These are phyloP conservation scores for Phyllachora maydis DNA, from an alignment of 2,329 filamentous ascomycete genomes.

Conservation along the genomic window DNA sequence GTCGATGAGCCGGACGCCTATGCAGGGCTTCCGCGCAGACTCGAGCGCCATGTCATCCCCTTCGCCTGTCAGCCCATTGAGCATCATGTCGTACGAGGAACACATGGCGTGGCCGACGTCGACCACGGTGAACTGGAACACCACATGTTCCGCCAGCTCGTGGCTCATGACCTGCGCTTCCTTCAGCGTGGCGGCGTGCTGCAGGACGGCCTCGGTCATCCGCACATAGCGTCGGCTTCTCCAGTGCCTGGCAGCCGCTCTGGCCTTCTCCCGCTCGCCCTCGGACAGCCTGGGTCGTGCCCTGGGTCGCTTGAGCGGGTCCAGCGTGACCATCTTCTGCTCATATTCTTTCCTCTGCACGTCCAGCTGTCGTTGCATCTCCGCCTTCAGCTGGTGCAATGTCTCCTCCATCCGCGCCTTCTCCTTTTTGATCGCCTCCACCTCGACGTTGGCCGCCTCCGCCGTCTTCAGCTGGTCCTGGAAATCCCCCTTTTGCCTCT, in stretches of 20 bases:
- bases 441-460: slow-evolving; percentile 54
- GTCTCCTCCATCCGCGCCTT: slow-evolving; percentile 73
- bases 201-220: slow-evolving; percentile 82
- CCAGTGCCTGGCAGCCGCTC: slow-evolving; percentile 52
- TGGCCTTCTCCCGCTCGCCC: slow-evolving; percentile 51
- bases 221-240: slow-evolving; percentile 68
- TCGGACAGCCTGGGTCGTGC: slow-evolving; percentile 45
- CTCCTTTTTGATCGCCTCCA: slow-evolving; percentile 67
- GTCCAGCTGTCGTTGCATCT: slow-evolving; percentile 74
- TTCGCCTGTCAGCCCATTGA: slow-evolving; percentile 81
- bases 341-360: slow-evolving; percentile 73
- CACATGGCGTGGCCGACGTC: slow-evolving; percentile 74
- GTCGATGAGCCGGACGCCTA: slow-evolving; percentile 78
- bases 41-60: slow-evolving; percentile 68
- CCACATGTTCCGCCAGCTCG: slow-evolving; percentile 77
- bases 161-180: slow-evolving; percentile 98
- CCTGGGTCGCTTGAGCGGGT: slow-evolving; percentile 38
- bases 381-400: slow-evolving; percentile 56
- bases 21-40: slow-evolving; percentile 67
- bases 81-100: slow-evolving; percentile 89
- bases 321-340: slow-evolving; percentile 59
- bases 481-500: slow-evolving; percentile 69
- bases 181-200: slow-evolving; percentile 73
- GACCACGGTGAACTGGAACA: slow-evolving; percentile 87
- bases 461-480: slow-evolving; percentile 57